These are phyloP conservation scores for Calonectria crousiana DNA, from an alignment of 2,329 filamentous ascomycete species.

Conservation along the genomic window DNA sequence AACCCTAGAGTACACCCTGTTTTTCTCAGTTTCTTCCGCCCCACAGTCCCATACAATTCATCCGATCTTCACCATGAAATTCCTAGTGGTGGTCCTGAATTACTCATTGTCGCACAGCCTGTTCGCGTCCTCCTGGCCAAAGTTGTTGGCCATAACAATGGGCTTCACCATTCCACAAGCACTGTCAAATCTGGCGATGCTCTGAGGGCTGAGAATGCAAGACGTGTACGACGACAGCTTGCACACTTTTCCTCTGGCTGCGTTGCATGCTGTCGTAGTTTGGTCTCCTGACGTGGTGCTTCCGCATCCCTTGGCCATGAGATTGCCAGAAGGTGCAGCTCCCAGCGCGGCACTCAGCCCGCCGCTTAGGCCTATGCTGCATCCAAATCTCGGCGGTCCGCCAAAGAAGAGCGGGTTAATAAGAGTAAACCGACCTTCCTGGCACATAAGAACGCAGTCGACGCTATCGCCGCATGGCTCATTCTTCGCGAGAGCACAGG, in stretches of 20 bases:
- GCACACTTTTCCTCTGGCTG: background rate
- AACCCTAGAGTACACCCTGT: background rate
- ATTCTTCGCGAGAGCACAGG: background rate
- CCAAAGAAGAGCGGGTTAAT: background rate
- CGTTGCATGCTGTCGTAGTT: background rate
- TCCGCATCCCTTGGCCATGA: background rate
- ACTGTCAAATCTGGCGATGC: background rate
- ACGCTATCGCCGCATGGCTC: slow-evolving; percentile 1
- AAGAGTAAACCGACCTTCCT: background rate
- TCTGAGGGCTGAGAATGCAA: background rate
- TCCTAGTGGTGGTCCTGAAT: accelerated
- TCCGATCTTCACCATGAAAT: too few relatives aligned
- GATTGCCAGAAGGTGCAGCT: background rate
- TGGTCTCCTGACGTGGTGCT: background rate
- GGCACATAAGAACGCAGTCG: background rate
- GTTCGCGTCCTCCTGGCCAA: background rate
- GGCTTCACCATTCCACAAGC: background rate
- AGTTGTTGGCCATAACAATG: background rate
- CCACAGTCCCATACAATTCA: background rate
- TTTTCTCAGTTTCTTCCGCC: background rate
- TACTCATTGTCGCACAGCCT: background rate
- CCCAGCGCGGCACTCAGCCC: background rate
- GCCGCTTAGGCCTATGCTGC: background rate
- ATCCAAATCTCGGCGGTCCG: background rate
- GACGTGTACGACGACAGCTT: background rate